These are phyloP conservation scores for Dissoconium aciculare DNA, from an alignment of 2,329 filamentous ascomycete species.

Conservation along the genomic window DNA sequence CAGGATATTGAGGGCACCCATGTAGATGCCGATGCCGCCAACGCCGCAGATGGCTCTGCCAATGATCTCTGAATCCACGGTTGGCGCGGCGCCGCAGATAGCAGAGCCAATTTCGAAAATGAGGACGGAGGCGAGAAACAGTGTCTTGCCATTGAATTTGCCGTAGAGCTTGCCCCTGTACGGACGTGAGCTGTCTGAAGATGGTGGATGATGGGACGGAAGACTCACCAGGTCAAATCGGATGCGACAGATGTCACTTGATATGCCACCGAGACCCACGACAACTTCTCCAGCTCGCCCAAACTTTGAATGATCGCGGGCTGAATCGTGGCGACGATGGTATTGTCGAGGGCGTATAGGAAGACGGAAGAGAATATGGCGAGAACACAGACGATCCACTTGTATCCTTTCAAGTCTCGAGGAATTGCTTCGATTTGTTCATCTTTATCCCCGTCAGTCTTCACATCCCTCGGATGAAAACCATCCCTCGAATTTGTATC, in stretches of 20 bases:
- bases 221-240: not conserved
- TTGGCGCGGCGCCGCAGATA: constrained; percentile 30
- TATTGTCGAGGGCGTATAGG: not conserved
- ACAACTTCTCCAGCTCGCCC: not conserved
- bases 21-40: constrained; percentile 13
- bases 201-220: too few relatives aligned
- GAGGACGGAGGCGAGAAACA: constrained; percentile 19
- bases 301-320: not conserved
- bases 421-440: too few relatives aligned
- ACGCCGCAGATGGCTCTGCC: constrained; percentile 25
- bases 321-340: not conserved
- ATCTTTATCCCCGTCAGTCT: too few relatives aligned
- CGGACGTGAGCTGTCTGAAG: too few relatives aligned
- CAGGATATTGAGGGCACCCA: not conserved
- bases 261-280: not conserved
- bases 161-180: not conserved
- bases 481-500: too few relatives aligned
- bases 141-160: constrained; percentile 3
- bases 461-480: too few relatives aligned
- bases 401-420: too few relatives aligned
- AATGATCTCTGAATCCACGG: constrained; percentile 22
- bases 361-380: not conserved
- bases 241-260: not conserved
- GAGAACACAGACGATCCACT: too few relatives aligned
- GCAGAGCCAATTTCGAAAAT: constrained; percentile 41